Evolutionary conservation across 176 grass and related monocot species (phyloP).

Genomic region (Zizania latifolia): DNA sequence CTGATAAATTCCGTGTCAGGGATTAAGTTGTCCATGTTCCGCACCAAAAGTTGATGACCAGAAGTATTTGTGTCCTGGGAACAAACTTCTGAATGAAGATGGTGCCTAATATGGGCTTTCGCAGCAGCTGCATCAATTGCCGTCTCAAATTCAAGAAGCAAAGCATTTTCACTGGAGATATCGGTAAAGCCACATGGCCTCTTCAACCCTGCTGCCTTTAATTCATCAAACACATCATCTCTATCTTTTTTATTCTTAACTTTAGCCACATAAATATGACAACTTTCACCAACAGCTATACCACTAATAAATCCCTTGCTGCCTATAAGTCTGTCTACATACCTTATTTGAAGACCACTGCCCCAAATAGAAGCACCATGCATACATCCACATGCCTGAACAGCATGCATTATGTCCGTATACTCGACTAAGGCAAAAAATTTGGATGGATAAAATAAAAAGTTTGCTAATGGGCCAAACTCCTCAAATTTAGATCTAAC

Average conservation of each 20-base stretch:
- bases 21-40: slow-evolving; percentile 51
- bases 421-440: slow-evolving; percentile 72
- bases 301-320: slow-evolving; percentile 55
- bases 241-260: slow-evolving; percentile 57
- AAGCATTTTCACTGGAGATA: slow-evolving; percentile 63
- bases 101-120: slow-evolving; percentile 58
- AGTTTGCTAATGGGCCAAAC: slow-evolving; percentile 60
- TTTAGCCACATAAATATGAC: slow-evolving; percentile 73
- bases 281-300: slow-evolving; percentile 69
- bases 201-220: slow-evolving; percentile 52
- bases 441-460: slow-evolving; percentile 56
- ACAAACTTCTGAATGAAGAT: slow-evolving; percentile 35
- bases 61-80: slow-evolving; percentile 34
- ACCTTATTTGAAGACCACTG: slow-evolving; percentile 66
- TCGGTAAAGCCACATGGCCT: slow-evolving; percentile 44
- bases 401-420: slow-evolving; percentile 60
- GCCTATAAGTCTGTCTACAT: slow-evolving; percentile 73
- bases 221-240: slow-evolving; percentile 73
- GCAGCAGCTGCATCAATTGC: slow-evolving; percentile 78
- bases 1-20: slow-evolving; percentile 56
- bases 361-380: slow-evolving; percentile 76
- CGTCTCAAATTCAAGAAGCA: slow-evolving; percentile 70
- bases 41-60: slow-evolving; percentile 54
- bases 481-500: slow-evolving; percentile 76
- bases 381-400: slow-evolving; percentile 69